Evolutionary conservation across 768 basidiomycete genomes (phyloP).

Genomic region (Ephemerocybe angulata): DNA sequence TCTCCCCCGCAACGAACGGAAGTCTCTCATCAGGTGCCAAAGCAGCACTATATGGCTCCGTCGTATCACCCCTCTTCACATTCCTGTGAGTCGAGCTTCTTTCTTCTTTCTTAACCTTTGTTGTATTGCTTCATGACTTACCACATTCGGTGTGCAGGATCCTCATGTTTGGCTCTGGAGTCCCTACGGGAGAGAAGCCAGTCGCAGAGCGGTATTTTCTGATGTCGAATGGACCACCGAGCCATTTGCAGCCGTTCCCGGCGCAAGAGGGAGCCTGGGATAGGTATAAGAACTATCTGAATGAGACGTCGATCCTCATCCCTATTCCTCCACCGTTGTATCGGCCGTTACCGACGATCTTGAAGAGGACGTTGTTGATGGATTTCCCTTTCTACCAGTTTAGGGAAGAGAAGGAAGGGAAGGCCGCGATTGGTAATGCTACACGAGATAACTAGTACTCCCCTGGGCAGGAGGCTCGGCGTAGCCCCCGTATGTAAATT

Average conservation of each 20-base stretch:
- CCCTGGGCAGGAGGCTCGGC: too few relatives aligned
- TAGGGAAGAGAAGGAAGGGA: constrained; percentile 48
- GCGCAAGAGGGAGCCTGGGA: constrained; percentile 40
- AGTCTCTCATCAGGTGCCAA: constrained; percentile 36
- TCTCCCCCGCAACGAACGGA: constrained; percentile 55
- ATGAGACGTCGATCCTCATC: constrained; percentile 55
- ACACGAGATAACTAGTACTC: too few relatives aligned
- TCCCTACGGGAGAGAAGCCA: constrained; percentile 70
- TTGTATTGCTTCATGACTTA: too few relatives aligned
- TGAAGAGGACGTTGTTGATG: constrained; percentile 55
- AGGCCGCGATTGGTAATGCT: constrained; percentile 22
- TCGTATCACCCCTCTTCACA: constrained; percentile 64
- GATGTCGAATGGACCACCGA: constrained; percentile 45
- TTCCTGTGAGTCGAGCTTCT: constrained; percentile 41
- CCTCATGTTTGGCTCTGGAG: constrained; percentile 62
- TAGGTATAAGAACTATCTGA: constrained; percentile 54
- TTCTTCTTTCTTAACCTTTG: too few relatives aligned
- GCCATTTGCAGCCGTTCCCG: constrained; percentile 22
- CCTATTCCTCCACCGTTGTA: constrained; percentile 60
- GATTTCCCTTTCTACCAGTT: constrained; percentile 64
- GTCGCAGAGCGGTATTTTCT: constrained; percentile 57
- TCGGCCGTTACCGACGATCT: constrained; percentile 40
- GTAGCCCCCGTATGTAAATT: too few relatives aligned
- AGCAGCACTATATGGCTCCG: constrained; percentile 56
- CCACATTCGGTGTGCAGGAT: constrained; percentile 29